phyloP scores from a whole-genome alignment of 306 rosid genomes.

The Adenanthera pavonina region DNA sequence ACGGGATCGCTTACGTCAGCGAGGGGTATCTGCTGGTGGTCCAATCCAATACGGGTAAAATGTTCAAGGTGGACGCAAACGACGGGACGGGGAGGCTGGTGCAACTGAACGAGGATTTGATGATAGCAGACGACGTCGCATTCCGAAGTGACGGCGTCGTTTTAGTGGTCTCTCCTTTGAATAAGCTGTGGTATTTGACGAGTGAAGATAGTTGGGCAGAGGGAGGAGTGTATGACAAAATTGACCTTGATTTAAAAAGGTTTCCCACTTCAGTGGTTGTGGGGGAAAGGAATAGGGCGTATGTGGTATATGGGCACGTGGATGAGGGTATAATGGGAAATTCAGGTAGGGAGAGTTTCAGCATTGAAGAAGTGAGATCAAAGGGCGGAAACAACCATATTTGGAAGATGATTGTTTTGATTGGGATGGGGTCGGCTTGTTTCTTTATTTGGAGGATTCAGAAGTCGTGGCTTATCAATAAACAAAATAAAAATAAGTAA shows the following conservation, averaged over 20 bases:
- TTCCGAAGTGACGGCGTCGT: conserved; percentile 69
- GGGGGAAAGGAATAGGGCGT: conserved; percentile 55
- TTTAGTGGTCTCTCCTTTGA: conserved; percentile 60
- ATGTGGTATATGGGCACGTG: conserved; percentile 66
- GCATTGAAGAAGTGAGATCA: conserved; percentile 60
- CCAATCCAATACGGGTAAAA: conserved; percentile 81
- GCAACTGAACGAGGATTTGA: conserved; percentile 52
- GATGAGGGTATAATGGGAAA: conserved; percentile 58
- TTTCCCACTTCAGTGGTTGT: conserved; percentile 64
- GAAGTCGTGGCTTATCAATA: conserved; percentile 59
- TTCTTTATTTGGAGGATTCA: conserved; percentile 85
- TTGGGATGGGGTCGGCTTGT: conserved; percentile 69
- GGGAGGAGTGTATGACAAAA: conserved; percentile 62
- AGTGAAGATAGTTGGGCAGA: conserved; percentile 72
- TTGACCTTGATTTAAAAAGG: conserved; percentile 64
- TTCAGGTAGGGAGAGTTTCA: conserved; percentile 61
- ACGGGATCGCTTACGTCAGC: conserved; percentile 78
- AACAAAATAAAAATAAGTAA: conserved; percentile 8
- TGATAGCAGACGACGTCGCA: conserved; percentile 62
- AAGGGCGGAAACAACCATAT: conserved; percentile 57
- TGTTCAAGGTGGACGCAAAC: conserved; percentile 70
- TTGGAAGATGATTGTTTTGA: conserved; percentile 74
- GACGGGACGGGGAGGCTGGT: conserved; percentile 68
- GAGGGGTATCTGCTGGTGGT: conserved; percentile 75
- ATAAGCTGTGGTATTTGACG: conserved; percentile 65